phyloP scores from a whole-genome alignment of 2,329 filamentous ascomycete genomes.

The Pseudofabraea citricarpa region DNA sequence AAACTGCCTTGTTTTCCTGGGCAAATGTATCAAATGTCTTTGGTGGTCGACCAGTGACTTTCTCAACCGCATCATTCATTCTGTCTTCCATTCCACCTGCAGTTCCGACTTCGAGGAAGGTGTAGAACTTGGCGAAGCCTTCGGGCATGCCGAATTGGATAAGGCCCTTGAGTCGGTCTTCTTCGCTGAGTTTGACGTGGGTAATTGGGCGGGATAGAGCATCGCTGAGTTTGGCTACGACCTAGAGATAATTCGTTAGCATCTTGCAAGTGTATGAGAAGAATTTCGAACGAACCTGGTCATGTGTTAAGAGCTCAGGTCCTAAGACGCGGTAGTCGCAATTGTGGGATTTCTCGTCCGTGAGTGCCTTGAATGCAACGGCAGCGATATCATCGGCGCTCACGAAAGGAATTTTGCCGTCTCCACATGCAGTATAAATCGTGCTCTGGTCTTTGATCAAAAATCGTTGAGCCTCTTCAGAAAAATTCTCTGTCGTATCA shows the following conservation, averaged over 20 bases:
- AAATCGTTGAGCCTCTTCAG: conserved; percentile 24
- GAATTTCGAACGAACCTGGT: conserved; percentile 18
- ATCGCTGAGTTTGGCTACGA: conserved; percentile 10
- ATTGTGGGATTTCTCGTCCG: conserved; percentile 33
- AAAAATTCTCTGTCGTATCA: conserved; percentile 39
- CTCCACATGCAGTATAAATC: conserved; percentile 37
- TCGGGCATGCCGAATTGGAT: conserved; percentile 4
- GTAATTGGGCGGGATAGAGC: conserved; percentile 12
- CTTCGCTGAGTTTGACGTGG: conserved; percentile 14
- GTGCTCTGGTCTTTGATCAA: conserved; percentile 34
- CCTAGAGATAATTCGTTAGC: conserved; percentile 3
- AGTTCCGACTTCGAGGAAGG: conserved; percentile 15
- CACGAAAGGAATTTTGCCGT: conserved; percentile 42
- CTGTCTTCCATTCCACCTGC: conserved; percentile 14
- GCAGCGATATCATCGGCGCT: conserved; percentile 41
- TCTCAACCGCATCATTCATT: conserved; percentile 11
- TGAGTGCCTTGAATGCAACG: conserved; percentile 36
- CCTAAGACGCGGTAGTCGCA: conserved; percentile 33
- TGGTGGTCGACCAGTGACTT: conserved; percentile 12
- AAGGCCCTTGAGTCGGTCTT: conserved; percentile 9
- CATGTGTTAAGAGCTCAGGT: conserved; percentile 27
- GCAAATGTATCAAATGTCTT: conserved; percentile 14
- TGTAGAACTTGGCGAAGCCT: conserved; percentile 15
- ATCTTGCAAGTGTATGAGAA: neutral
- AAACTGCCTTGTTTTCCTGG: too few relatives aligned